Evolutionary conservation across 2,329 filamentous ascomycete species (phyloP), one percentile per base, ranked within the genome.

Genomic region (Geosmithia morbida): DNA sequence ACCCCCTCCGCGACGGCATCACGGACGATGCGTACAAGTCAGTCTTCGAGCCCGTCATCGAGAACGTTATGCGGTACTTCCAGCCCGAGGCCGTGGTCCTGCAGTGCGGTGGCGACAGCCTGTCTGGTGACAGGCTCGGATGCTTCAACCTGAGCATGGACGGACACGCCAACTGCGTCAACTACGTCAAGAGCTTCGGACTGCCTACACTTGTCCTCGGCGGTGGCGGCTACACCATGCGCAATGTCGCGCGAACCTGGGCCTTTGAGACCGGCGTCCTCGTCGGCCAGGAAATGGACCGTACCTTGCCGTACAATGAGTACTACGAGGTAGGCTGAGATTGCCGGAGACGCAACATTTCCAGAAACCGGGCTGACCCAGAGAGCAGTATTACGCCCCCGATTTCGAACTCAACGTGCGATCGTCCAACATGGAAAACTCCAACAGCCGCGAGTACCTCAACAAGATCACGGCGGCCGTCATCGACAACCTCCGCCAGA

Each of bases 111-210:
- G 90, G 90, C 45, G 92, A 98, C 68, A 94, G 85, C 57, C 75
- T 98, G 16, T 94, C 89, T 26, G 90, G 92, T 44, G 92, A 98
- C 64, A 81, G 92, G 37, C 75, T 98, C 0, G 92, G 92, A 46
- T 94, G 89, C 63, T 98, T 98, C 74, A 98, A 97, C 62, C 74
- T 98, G 51, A 97, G 94, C 65, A 96, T 98, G 77, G 82, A 83
- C 56, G 90, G 90, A 3, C 92, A 98, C 62, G 89, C 90, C 54
- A 88, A 88, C 64, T 98, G 92, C 61, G 87, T 97, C 54, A 83
- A 83, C 54, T 97, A 84, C 56, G 87, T 94, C 54, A 96, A 95
- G 66, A 82, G 77, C 51, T 89, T 90, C 61, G 76, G 79, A 29
- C 72, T 92, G 10, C 92, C 92, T 0, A 82, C 94, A 2, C 75